These are phyloP conservation scores for Pelargonium myrrhifolium DNA, from an alignment of 441 rosid genomes.

Conservation along the genomic window DNA sequence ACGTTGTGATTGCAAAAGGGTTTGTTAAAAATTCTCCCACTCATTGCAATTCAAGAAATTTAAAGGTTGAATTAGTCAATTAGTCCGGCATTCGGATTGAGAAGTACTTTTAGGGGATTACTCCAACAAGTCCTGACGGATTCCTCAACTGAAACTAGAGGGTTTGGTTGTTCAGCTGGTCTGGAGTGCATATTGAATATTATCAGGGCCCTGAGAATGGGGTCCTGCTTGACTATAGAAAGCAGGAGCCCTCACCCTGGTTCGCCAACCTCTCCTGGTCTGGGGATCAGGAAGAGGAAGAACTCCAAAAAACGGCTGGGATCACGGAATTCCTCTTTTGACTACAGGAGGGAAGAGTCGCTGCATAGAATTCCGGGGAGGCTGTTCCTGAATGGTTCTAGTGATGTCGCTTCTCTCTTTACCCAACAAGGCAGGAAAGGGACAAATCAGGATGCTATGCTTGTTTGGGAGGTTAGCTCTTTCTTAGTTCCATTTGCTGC, in stretches of 20 bases:
- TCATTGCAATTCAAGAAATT: conserved; percentile 15
- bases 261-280: conserved; percentile 68
- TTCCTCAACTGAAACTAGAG: conserved; percentile 48
- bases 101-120: conserved; percentile 9
- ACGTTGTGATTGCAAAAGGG: conserved; percentile 13
- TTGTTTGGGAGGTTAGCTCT: conserved; percentile 92
- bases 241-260: conserved; percentile 83
- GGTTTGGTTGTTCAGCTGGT: conserved; percentile 59
- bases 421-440: conserved; percentile 97
- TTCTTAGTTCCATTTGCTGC: conserved; percentile 10
- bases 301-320: conserved; percentile 53
- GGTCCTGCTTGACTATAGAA: conserved; percentile 97
- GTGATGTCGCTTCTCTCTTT: conserved; percentile 67
- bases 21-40: neutral
- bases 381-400: conserved; percentile 75
- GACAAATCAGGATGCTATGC: conserved; percentile 96
- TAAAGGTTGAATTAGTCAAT: conserved; percentile 13
- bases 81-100: conserved; percentile 13
- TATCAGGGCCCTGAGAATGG: conserved; percentile 99
- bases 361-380: conserved; percentile 75
- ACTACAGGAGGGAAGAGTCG: conserved; percentile 54
- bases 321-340: conserved; percentile 60
- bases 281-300: conserved; percentile 63
- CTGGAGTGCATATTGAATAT: conserved; percentile 92
- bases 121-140: conserved; percentile 39